A percentile compares a stretch with the other conserved stretches of the same genome.
Conservation (phyloP, 495 filamentous ascomycete species). For the Hypoxylon crocopeplum region DNA sequence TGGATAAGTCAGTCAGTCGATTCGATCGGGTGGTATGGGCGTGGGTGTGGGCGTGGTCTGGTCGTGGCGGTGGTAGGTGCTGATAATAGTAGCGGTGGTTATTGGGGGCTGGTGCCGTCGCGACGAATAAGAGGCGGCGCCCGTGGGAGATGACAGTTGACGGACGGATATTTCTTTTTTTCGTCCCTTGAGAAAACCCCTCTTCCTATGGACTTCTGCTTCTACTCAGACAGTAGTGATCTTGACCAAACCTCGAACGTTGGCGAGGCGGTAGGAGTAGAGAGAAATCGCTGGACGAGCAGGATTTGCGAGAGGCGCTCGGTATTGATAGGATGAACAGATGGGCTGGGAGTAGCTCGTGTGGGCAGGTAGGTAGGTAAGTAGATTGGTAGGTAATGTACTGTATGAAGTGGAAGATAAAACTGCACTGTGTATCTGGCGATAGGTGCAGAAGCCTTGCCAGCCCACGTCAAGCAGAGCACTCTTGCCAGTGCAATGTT, state of each 20-base stretch:
- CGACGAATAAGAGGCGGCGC: conserved; percentile 26
- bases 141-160: conserved; percentile 14
- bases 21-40: conserved; percentile 40
- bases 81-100: conserved; percentile 24
- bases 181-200: neutral
- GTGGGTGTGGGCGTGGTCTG: conserved; percentile 20
- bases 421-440: conserved; percentile 22
- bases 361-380: conserved; percentile 1
- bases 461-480: conserved; percentile 11
- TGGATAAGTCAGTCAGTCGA: conserved; percentile 26
- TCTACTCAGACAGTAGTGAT: too few species aligned
- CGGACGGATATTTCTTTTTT: conserved; percentile 4
- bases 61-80: conserved; percentile 36
- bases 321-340: conserved; percentile 6
- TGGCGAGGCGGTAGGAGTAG: neutral
- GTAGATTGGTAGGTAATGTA: too few species aligned
- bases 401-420: conserved; percentile 5
- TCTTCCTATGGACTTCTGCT: too few species aligned
- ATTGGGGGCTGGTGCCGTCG: conserved; percentile 34
- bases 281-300: neutral
- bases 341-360: conserved; percentile 3
- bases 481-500: neutral
- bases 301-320: conserved; percentile 7
- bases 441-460: conserved; percentile 11
- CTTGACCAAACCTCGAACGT: neutral